These are phyloP conservation scores for Coriaria nepalensis DNA, from an alignment of 306 rosid species.

Conservation along the genomic window DNA sequence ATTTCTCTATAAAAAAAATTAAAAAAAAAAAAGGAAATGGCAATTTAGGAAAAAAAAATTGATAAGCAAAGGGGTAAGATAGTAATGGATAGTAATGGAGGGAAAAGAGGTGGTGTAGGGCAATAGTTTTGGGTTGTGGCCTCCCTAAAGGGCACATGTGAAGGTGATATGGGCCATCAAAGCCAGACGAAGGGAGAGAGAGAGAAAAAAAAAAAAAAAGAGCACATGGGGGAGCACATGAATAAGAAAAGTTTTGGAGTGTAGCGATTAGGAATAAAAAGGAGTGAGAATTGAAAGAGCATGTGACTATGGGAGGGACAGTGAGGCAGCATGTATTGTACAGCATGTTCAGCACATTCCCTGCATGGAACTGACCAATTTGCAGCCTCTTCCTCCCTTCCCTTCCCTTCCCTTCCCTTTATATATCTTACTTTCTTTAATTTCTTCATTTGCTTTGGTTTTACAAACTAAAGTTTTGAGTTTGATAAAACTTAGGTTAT, in stretches of 20 bases:
- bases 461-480: too few species aligned
- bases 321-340: slow-evolving; percentile 65
- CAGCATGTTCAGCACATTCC: slow-evolving; percentile 98
- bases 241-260: slow-evolving; percentile 24
- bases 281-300: slow-evolving; percentile 16
- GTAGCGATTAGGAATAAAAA: slow-evolving; percentile 13
- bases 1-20: too few species aligned
- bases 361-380: slow-evolving; percentile 53
- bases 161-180: slow-evolving; percentile 61
- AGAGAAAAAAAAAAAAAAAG: neutral
- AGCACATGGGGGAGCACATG: slow-evolving; percentile 68
- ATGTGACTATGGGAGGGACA: slow-evolving; percentile 69
- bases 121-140: slow-evolving; percentile 37
- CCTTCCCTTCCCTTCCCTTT: neutral
- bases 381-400: neutral
- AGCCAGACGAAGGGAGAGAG: neutral
- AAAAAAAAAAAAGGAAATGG: slow-evolving; percentile 6
- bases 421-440: neutral
- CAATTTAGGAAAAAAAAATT: slow-evolving; percentile 1
- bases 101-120: slow-evolving; percentile 13
- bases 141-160: slow-evolving; percentile 71
- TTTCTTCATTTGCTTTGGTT: neutral
- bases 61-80: neutral
- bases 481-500: too few species aligned
- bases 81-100: neutral